Evolutionary conservation across 75 land plant species (phyloP), one percentile per base, ranked within the genome.

Genomic region (Pseudotsuga menziesii): DNA sequence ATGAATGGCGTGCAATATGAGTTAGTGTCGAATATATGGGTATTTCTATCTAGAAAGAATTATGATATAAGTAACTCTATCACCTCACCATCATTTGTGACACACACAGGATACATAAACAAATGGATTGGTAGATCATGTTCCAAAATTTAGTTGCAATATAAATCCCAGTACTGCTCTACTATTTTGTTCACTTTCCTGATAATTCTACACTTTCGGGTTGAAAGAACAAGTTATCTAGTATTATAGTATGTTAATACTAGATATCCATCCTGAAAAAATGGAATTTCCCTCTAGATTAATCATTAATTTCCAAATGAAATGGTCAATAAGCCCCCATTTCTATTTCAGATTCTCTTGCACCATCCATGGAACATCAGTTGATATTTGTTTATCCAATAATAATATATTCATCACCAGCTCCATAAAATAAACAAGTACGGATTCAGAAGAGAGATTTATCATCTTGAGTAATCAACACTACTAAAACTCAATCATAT

Each of bases 291-390:
- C 91, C 95, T 35, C 85, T 77, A 0, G 96, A 90, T 25, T 93
- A 86, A 57, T 84, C 63, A 56, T 78, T 58, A 25, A 70, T 56
- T 36, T 89, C 77, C 23, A 91, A 73, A 75, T 95, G 89, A 76
- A 81, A 78, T 44, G 98, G 98, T 57, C 92, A 96, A 88, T 86
- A 95, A 4, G 89, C 98, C 56, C 98, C 98, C 90, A 95, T 95
- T 2, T 96, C 98, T 44, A 92, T 95, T 83, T 95, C 98, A 4
- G 98, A 80, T 70, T 95, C 98, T 72, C 98, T 84, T 2, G 80
- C 90, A 57, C 98, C 98, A 80, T 95, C 93, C 98, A 95, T 91
- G 23, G 98, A 95, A 64, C 98, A 75, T 78, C 92, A 90, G 86
- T 95, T 95, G 83, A 95, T 95, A 81, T 95, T 95, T 25, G 97